Base-by-base conservation (phyloP, 208 protist species). In the Phytomonas serpens region DNA sequence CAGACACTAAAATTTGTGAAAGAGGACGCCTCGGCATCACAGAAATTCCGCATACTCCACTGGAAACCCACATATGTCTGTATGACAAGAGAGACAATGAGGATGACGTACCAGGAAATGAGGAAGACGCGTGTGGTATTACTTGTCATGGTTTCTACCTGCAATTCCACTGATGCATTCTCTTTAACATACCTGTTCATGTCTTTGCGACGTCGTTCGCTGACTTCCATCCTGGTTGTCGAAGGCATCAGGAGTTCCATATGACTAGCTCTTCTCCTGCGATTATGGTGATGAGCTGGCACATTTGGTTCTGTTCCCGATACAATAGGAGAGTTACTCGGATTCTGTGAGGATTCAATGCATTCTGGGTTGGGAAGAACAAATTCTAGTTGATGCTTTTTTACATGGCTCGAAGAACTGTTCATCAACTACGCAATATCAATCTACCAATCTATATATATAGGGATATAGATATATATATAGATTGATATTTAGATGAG, bases 131-230 rank as follows among this genome's bases (percentile, higher is more conserved):
- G 81, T 4, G 73, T 79, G 23, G 80, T 79, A 4, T 68, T 42
- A 72, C 81, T 82, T 10, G 84, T 88, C 77, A 93, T 86, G 16
- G 81, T 90, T 68, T 91, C 88, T 68, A 93, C 80, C 72, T 91
- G 88, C 67, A 90, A 74, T 73, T 93, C 82, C 33, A 84, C 71
- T 10, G 42, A 63, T 37, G 34, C 62, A 10, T n/a, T 34, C 13
- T 38, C 32, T 6, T 31, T 37, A 38, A 7, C 30, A 47, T 47
- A 19, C 40, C 14, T 47, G 40, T 11, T 19, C 4, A 47, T 16
- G 40, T 47, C 40, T 47, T 19, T 47, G 2, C 40, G 40, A 47
- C 40, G 40, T 23, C 40, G 40, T 23, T 47, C 40, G 16, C 9
- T 19, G 14, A 16, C 40, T 11, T 47, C 40, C 16, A 47, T 47